Evolutionary conservation across 1,139 yeast genomes (phyloP), one percentile per base, ranked within the genome.

Genomic region (Nakaseomyces glabratus): DNA sequence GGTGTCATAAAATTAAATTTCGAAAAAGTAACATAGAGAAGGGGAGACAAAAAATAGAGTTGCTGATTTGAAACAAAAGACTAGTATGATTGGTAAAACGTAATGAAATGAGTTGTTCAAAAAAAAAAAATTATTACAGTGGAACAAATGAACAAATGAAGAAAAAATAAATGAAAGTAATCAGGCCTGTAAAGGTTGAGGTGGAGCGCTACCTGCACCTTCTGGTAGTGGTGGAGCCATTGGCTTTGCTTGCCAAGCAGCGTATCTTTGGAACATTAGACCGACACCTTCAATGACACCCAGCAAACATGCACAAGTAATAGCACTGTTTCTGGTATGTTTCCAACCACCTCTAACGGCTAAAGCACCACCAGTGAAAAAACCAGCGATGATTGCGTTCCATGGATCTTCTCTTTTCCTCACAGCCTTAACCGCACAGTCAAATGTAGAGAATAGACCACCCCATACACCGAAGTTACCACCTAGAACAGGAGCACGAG

Each of bases 391-490:
- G 52, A 90, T 90, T 42, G 97, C 96, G 60, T 90, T 90, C 82
- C 94, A 84, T 7, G 97, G 95, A 60, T 90, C 99, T 63, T 90
- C 99, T 66, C 96, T 84, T 63, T 84, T 82, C 67, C 99, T 82
- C 25, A 90, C 75, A 2, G 93, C 95, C 63, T 90, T 90, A 35
- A 90, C 95, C 18, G 90, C 73, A 69, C 99, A 90, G 63, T 90
- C 98, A 59, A 79, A 93, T 6, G 94, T 81, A 24, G 95, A 84
- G 59, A 93, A 90, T 51, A 90, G 68, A 41, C 99, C 99, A 68
- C 98, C 99, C 99, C 99, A 90, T 28, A 85, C 95, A 63, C 98
- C 98, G 56, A 90, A 90, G 63, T 90, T 90, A 55, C 99, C 99
- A 45, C 98, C 99, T 38, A 90, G 88, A 34, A 90, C 95, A 28